Conservation (phyloP, 2,329 filamentous ascomycete species). For the Monilinia fructicola region DNA sequence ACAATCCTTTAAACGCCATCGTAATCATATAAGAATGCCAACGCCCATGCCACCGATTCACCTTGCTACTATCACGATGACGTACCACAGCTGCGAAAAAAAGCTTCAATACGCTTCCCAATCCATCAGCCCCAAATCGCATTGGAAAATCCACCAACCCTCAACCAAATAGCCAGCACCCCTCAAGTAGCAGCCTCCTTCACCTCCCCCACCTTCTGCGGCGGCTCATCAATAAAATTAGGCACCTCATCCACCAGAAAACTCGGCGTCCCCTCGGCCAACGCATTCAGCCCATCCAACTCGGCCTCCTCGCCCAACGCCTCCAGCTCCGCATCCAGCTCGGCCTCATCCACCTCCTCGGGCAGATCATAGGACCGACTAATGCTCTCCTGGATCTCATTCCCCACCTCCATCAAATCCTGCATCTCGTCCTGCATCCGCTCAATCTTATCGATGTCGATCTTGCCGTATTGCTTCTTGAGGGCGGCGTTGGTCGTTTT, state of each 20-base stretch:
- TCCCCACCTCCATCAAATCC: slow-evolving; percentile 93
- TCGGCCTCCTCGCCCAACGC: slow-evolving; percentile 93
- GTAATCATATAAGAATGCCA: neutral
- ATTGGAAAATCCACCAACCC: neutral
- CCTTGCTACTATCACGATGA: neutral
- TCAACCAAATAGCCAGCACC: neutral
- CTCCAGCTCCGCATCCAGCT: slow-evolving; percentile 94
- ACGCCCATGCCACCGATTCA: neutral
- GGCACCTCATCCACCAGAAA: slow-evolving; percentile 89
- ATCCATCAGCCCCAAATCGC: neutral
- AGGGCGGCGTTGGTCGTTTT: slow-evolving; percentile 94
- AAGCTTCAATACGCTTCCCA: slow-evolving; percentile 4
- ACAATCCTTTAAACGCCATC: neutral
- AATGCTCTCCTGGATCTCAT: slow-evolving; percentile 96
- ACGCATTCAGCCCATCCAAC: slow-evolving; percentile 63
- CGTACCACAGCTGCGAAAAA: neutral
- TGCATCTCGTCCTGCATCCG: slow-evolving; percentile 98
- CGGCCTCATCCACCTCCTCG: slow-evolving; percentile 94
- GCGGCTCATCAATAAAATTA: slow-evolving; percentile 90
- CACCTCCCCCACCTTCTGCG: slow-evolving; percentile 68
- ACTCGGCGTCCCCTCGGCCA: slow-evolving; percentile 63
- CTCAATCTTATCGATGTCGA: slow-evolving; percentile 97
- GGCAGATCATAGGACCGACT: slow-evolving; percentile 90
- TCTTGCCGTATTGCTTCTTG: slow-evolving; percentile 91
- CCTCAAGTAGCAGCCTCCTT: slow-evolving; percentile 70